Evolutionary conservation across 768 basidiomycete species (phyloP).

Genomic region (Austroboletus festivus): DNA sequence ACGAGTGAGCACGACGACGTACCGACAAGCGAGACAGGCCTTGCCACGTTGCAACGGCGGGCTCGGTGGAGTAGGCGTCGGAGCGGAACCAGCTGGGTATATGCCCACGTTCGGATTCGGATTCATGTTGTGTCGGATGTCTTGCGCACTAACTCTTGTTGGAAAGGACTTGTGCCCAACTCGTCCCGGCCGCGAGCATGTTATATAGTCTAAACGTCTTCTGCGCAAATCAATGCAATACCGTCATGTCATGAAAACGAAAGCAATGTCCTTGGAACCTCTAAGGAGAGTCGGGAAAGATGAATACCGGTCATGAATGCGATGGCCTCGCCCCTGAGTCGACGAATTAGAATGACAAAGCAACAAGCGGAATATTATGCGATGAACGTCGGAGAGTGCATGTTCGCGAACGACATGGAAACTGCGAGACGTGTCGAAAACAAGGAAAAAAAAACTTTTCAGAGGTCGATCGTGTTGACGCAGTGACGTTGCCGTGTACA

Average conservation of each 20-base stretch:
- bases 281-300: neutral
- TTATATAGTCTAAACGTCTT: too few species aligned
- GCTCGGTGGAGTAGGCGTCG: neutral
- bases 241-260: too few species aligned
- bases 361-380: neutral
- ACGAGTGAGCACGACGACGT: constrained; percentile 6
- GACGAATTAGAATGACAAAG: neutral
- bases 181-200: too few species aligned
- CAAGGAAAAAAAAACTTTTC: too few species aligned
- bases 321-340: neutral
- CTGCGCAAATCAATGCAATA: too few species aligned
- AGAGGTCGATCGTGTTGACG: too few species aligned
- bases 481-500: too few species aligned
- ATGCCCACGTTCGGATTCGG: neutral
- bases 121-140: too few species aligned
- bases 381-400: too few species aligned
- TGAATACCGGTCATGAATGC: neutral
- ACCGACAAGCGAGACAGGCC: constrained; percentile 55
- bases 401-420: neutral
- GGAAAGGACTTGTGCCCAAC: too few species aligned
- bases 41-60: constrained; percentile 43
- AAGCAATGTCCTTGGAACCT: neutral
- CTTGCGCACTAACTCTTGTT: too few species aligned
- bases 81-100: neutral
- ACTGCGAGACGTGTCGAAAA: too few species aligned